Conservation (phyloP, 345 rosid genomes). For the Lepidium aucheri region DNA sequence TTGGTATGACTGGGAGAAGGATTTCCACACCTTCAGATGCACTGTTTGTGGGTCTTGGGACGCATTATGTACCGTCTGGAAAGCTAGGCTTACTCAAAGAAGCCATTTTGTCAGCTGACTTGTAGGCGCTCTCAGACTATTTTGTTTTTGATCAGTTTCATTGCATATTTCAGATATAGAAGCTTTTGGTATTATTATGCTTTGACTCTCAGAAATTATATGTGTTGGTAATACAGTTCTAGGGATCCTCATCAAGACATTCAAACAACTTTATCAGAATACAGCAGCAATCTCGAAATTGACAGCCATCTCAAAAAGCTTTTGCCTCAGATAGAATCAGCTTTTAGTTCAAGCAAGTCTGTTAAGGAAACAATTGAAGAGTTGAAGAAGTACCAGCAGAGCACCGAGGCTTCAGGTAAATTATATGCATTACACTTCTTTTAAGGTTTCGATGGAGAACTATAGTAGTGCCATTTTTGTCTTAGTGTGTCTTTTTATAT, state of each 20-base stretch:
- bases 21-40: constrained; percentile 85
- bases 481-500: background rate
- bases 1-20: constrained; percentile 89
- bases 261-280: constrained; percentile 41
- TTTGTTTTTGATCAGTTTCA: background rate
- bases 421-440: background rate
- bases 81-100: constrained; percentile 58
- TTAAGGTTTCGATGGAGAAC: background rate
- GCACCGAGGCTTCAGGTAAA: constrained; percentile 60
- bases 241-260: constrained; percentile 59
- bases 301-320: constrained; percentile 53
- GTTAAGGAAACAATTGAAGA: constrained; percentile 59
- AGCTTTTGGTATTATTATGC: background rate
- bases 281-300: constrained; percentile 49
- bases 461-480: background rate
- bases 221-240: constrained; percentile 40
- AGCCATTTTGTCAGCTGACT: constrained; percentile 48
- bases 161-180: background rate
- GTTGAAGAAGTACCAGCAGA: constrained; percentile 55
- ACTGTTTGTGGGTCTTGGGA: constrained; percentile 69
- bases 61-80: constrained; percentile 76
- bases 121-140: constrained; percentile 34
- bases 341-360: constrained; percentile 52
- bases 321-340: constrained; percentile 62
- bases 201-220: background rate